Percentiles rank a stretch among this genome's conserved stretches.
Conservation (phyloP, 2,329 filamentous ascomycete genomes). For the Erysiphe neolycopersici region DNA sequence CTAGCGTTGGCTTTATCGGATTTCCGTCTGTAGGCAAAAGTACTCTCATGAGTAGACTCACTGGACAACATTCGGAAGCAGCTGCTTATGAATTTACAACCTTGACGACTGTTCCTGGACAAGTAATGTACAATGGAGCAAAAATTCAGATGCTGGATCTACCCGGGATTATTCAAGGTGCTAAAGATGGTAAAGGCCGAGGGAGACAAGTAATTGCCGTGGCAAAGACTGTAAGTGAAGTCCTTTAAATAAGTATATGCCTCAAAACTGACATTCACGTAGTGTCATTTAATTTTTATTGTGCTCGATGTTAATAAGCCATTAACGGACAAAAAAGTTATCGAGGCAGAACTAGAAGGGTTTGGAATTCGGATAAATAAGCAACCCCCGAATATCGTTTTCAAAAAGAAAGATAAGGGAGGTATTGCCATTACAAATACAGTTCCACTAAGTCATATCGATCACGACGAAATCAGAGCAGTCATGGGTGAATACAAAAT, state of each 20-base stretch:
- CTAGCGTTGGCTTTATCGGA: slow-evolving; percentile 90
- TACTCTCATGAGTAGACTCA: slow-evolving; percentile 84
- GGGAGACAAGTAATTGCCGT: slow-evolving; percentile 97
- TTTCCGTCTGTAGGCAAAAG: slow-evolving; percentile 97
- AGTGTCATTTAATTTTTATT: slow-evolving; percentile 91
- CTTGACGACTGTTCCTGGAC: slow-evolving; percentile 84
- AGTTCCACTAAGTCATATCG: slow-evolving; percentile 72
- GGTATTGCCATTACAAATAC: slow-evolving; percentile 93
- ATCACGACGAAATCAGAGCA: slow-evolving; percentile 88
- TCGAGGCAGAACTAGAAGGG: slow-evolving; percentile 83
- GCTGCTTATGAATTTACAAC: slow-evolving; percentile 98
- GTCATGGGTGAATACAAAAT: slow-evolving; percentile 96
- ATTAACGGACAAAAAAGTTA: slow-evolving; percentile 83
- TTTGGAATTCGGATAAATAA: slow-evolving; percentile 98
- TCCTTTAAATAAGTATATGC: background rate
- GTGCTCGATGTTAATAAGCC: slow-evolving; percentile 97
- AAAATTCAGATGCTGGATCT: slow-evolving; percentile 97
- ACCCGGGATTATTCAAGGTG: slow-evolving; percentile 94
- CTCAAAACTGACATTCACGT: background rate
- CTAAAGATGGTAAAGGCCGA: slow-evolving; percentile 92
- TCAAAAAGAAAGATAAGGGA: slow-evolving; percentile 98
- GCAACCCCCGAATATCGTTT: slow-evolving; percentile 89
- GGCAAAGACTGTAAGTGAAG: slow-evolving; percentile 41
- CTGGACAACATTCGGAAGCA: slow-evolving; percentile 88
- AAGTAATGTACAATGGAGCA: slow-evolving; percentile 87